Percentiles rank a stretch among this genome's conserved stretches.
Evolutionary conservation across 345 rosid species (phyloP).

Genomic region (Balakata baccata): DNA sequence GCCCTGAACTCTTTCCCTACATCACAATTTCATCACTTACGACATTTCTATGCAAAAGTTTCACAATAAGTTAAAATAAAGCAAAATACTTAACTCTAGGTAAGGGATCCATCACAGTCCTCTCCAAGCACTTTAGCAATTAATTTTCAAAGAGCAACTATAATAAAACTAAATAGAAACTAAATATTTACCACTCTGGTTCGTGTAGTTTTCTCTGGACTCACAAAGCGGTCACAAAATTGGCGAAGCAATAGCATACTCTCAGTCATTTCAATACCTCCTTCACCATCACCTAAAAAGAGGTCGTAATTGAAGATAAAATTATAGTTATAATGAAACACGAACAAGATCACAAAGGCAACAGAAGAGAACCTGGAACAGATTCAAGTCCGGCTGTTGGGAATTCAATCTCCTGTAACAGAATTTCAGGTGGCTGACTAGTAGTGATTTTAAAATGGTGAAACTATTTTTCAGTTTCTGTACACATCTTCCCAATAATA

Average conservation of each 20-base stretch:
- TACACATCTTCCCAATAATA: not conserved
- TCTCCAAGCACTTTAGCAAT: not conserved
- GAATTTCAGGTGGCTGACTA: conserved; percentile 24
- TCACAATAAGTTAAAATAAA: not conserved
- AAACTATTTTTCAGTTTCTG: not conserved
- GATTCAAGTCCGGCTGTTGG: conserved; percentile 92
- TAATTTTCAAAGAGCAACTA: not conserved
- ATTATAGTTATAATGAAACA: not conserved
- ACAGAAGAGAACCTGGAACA: conserved; percentile 62
- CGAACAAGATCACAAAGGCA: not conserved
- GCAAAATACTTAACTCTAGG: not conserved
- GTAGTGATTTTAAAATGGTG: conserved; percentile 9
- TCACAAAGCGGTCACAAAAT: conserved; percentile 66
- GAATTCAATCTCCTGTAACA: conserved; percentile 87
- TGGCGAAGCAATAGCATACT: conserved; percentile 84
- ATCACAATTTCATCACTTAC: not conserved
- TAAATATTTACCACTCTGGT: conserved; percentile 67
- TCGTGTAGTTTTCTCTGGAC: conserved; percentile 52
- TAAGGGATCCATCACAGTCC: not conserved
- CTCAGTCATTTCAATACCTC: conserved; percentile 86
- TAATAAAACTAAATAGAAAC: not conserved
- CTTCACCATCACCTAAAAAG: conserved; percentile 88
- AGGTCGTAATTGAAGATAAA: conserved; percentile 3
- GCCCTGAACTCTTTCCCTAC: no score
- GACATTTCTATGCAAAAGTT: not conserved